phyloP scores from a whole-genome alignment of 495 filamentous ascomycete genomes.

The Astrocystis sublimbata region DNA sequence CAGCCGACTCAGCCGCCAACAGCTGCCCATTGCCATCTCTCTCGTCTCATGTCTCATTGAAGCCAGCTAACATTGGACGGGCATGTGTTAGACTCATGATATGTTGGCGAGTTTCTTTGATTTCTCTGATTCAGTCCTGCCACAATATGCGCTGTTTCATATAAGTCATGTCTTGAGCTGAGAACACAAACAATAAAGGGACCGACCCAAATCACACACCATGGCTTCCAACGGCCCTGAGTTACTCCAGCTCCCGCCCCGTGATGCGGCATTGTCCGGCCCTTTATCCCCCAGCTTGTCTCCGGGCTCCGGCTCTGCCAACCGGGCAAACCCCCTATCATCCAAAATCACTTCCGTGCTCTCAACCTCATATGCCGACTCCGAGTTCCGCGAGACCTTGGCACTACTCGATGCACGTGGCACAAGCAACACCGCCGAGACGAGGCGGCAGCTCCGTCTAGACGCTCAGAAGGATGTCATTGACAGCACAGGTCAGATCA shows the following conservation, averaged over 20 bases:
- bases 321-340: conserved; percentile 61
- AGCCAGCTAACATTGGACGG: too few relatives aligned
- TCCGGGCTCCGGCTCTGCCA: conserved; percentile 7
- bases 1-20: too few relatives aligned
- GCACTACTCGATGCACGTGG: conserved; percentile 70
- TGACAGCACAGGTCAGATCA: conserved; percentile 87
- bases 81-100: too few relatives aligned
- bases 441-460: conserved; percentile 74
- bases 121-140: background rate
- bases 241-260: conserved; percentile 26
- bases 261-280: conserved; percentile 26
- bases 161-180: background rate
- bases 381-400: conserved; percentile 86
- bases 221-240: conserved; percentile 26
- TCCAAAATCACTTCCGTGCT: conserved; percentile 79
- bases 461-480: conserved; percentile 93
- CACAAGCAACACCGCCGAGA: conserved; percentile 74
- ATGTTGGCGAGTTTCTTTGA: too few relatives aligned
- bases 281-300: conserved; percentile 24
- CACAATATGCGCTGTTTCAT: background rate
- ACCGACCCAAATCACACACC: background rate
- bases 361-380: conserved; percentile 88
- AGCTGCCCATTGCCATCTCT: too few relatives aligned
- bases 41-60: too few relatives aligned
- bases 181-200: background rate